These are phyloP conservation scores for Penicillium griseofulvum DNA, from an alignment of 2,329 filamentous ascomycete species.

Conservation along the genomic window DNA sequence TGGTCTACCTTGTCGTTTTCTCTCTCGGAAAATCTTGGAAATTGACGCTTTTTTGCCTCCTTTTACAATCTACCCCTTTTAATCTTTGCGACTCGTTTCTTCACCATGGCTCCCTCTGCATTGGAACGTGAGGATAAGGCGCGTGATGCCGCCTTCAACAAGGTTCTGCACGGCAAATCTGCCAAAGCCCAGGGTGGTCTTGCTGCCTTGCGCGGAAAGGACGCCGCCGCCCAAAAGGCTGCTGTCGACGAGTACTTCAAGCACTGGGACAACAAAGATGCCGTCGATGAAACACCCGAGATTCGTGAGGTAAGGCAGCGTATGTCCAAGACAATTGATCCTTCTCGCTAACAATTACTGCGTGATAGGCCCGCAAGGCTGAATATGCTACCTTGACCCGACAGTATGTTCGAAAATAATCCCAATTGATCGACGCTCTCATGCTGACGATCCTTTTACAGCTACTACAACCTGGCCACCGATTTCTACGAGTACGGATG, in stretches of 20 bases:
- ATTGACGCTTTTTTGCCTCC: conserved; percentile 7
- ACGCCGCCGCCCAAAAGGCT: conserved; percentile 71
- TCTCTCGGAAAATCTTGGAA: neutral
- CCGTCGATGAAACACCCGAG: conserved; percentile 75
- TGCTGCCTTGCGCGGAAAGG: conserved; percentile 81
- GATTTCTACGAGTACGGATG: conserved; percentile 97
- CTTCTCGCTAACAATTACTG: conserved; percentile 14
- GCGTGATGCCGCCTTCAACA: conserved; percentile 88
- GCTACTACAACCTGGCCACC: conserved; percentile 96
- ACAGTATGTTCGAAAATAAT: conserved; percentile 62
- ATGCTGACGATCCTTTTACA: conserved; percentile 34
- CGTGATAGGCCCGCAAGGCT: conserved; percentile 65
- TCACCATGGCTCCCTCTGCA: conserved; percentile 51
- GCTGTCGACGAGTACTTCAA: conserved; percentile 93
- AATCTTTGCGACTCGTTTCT: conserved; percentile 13
- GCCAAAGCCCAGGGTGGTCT: conserved; percentile 70
- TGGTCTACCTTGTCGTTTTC: conserved; percentile 3
- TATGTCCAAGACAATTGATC: neutral
- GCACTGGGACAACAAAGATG: conserved; percentile 87
- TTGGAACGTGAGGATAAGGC: conserved; percentile 80
- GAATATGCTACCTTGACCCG: conserved; percentile 92
- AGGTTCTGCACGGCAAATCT: conserved; percentile 77
- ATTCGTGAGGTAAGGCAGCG: conserved; percentile 65
- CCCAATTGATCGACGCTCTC: neutral
- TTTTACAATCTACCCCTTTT: conserved; percentile 22